Evolutionary conservation across 129 eudicot genomes (phyloP).

Genomic region (Logfia minima): DNA sequence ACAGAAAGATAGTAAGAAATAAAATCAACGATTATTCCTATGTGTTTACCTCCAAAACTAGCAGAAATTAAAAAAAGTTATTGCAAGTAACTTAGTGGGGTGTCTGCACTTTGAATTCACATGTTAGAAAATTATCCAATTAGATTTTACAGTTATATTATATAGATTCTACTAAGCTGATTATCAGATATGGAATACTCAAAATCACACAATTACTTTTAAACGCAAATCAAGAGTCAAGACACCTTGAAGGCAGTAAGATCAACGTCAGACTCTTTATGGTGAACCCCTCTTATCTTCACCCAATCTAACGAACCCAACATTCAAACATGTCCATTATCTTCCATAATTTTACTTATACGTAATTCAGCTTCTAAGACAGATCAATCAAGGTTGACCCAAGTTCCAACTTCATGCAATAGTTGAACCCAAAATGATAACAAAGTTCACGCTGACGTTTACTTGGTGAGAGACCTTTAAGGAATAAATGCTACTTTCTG

Average conservation of each 20-base stretch:
- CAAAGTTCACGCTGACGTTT: neutral
- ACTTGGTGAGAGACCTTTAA: neutral
- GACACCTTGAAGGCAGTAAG: neutral
- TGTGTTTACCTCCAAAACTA: neutral
- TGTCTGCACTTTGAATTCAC: neutral
- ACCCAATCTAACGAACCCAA: neutral
- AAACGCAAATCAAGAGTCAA: neutral
- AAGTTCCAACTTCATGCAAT: neutral
- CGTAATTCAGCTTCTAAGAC: neutral
- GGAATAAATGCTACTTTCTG: constrained; percentile 1
- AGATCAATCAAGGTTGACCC: neutral
- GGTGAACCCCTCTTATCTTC: neutral
- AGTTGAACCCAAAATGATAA: neutral
- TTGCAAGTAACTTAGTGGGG: neutral
- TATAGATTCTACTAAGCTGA: neutral
- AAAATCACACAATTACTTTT: neutral
- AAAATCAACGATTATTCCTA: neutral
- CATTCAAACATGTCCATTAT: neutral
- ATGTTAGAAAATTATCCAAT: neutral
- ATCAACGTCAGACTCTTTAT: neutral
- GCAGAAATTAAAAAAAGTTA: neutral
- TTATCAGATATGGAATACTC: neutral
- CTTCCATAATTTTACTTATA: neutral
- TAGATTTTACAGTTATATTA: neutral
- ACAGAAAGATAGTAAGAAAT: neutral